Evolutionary conservation across 768 basidiomycete species (phyloP), one percentile per base, ranked within the genome.

Genomic region (Lentinula guzmanii): DNA sequence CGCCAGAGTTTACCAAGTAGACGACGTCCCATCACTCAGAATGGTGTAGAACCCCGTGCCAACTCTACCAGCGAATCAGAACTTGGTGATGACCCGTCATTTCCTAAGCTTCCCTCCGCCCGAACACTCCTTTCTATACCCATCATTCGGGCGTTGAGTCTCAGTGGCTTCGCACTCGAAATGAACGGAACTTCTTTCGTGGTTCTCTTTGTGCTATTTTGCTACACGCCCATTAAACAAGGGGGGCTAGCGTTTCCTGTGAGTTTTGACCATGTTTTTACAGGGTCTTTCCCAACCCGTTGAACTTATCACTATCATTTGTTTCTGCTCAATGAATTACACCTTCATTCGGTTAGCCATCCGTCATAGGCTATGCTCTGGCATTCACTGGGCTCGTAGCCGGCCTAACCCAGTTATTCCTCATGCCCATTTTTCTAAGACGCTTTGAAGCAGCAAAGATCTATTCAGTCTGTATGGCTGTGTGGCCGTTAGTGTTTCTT

Each of bases 131-230:
- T 85, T 16, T 73, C 78, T 6, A 76, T 81, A 28, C 85, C 86
- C 2, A 74, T 82, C 57, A 80, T 87, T 52, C 77, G 77, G 10
- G 78, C 82, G 15, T 66, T 87, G 52, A 77, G 80, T 51, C 65
- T 76, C 41, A 86, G 85, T 39, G 83, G 82, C 2, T 79, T 76
- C 63, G 76, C 78, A 1, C 73, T 87, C 11, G 76, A 76, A 45
- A 87, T 86, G 72, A 74, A 82, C 64, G 76, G 74, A 9, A 83
- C 82, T 1, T 79, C 81, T 0, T 90, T 86, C 62, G 86, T 87
- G 52, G 83, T 86, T 18, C 81, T 86, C 8, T 89, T 89, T 65
- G 85, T 87, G 9, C 75, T 89, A 35, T 87, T 84, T 65, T 86
- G 83, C 62, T 90, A 86, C 69, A 85, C 87, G 13, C 77, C 84